Percentiles rank a stretch among this genome's conserved stretches.
Evolutionary conservation across 2,329 filamentous ascomycete species (phyloP).

Genomic region (Pseudogymnoascus sp.): DNA sequence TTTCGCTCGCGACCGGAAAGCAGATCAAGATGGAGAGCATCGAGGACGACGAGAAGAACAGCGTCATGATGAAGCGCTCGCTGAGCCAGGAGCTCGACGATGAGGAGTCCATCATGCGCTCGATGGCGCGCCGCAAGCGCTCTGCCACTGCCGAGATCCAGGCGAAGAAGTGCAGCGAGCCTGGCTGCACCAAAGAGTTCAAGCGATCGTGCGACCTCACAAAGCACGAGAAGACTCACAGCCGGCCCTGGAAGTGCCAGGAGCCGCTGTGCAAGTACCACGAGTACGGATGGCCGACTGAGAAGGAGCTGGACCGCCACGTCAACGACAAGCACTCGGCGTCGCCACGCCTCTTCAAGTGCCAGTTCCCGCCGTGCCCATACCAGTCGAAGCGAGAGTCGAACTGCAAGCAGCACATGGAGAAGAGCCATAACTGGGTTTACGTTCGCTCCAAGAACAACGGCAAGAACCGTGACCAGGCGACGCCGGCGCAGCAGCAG

Average conservation of each 20-base stretch:
- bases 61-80: conserved; percentile 56
- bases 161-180: conserved; percentile 67
- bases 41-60: conserved; percentile 37
- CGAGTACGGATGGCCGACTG: conserved; percentile 85
- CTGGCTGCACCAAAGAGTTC: conserved; percentile 81
- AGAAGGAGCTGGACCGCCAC: conserved; percentile 95
- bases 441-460: conserved; percentile 92
- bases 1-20: conserved; percentile 67
- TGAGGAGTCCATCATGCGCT: conserved; percentile 75
- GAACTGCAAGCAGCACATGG: conserved; percentile 98
- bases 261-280: conserved; percentile 80
- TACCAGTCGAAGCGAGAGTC: conserved; percentile 95
- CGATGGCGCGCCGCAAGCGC: conserved; percentile 94
- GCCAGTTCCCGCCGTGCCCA: conserved; percentile 72
- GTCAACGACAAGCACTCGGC: conserved; percentile 91
- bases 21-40: conserved; percentile 52
- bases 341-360: conserved; percentile 73
- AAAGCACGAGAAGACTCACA: conserved; percentile 97
- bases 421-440: conserved; percentile 87
- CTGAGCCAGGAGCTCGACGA: conserved; percentile 63
- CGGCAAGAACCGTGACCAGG: conserved; percentile 50
- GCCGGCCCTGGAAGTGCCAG: conserved; percentile 90
- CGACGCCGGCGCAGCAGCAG: conserved; percentile 38
- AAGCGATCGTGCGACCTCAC: conserved; percentile 95
- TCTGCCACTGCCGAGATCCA: conserved; percentile 79